A percentile compares a stretch with the other conserved stretches of the same genome.
phyloP scores from a whole-genome alignment of 2,329 filamentous ascomycete genomes.

The Fusarium succisae region DNA sequence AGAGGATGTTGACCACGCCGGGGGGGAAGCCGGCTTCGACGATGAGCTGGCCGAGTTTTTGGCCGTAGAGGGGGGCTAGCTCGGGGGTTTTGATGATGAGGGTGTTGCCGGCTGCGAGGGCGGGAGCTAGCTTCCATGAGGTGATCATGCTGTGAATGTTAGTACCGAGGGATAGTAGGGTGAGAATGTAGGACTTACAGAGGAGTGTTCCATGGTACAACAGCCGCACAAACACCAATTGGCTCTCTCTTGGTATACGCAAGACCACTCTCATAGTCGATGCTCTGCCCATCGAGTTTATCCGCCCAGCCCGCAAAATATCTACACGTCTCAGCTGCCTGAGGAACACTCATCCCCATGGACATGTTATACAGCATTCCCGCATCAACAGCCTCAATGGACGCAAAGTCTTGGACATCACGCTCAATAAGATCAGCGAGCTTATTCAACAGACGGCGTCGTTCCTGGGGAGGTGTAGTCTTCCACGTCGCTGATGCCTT shows the following conservation, averaged over 20 bases:
- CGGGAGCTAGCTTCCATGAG: slow-evolving; percentile 70
- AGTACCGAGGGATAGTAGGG: neutral
- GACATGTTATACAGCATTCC: slow-evolving; percentile 74
- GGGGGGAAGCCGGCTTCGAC: slow-evolving; percentile 78
- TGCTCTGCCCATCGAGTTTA: slow-evolving; percentile 83
- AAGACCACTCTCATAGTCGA: slow-evolving; percentile 75
- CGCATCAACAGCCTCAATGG: slow-evolving; percentile 83
- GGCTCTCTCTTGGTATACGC: slow-evolving; percentile 80
- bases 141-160: slow-evolving; percentile 25
- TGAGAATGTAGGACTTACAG: neutral
- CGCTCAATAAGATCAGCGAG: slow-evolving; percentile 80
- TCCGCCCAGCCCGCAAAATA: slow-evolving; percentile 81
- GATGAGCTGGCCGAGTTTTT: slow-evolving; percentile 70
- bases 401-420: slow-evolving; percentile 74
- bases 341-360: slow-evolving; percentile 49
- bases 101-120: slow-evolving; percentile 68
- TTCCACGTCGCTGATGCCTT: slow-evolving; percentile 66
- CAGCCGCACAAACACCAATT: slow-evolving; percentile 73
- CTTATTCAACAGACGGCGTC: slow-evolving; percentile 71
- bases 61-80: slow-evolving; percentile 67
- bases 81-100: slow-evolving; percentile 70
- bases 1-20: slow-evolving; percentile 77
- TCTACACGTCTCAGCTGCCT: slow-evolving; percentile 57
- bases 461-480: slow-evolving; percentile 64
- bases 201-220: slow-evolving; percentile 83